Evolutionary conservation across 345 rosid genomes (phyloP), one percentile per base, ranked within the genome.

Genomic region (Pistacia atlantica): DNA sequence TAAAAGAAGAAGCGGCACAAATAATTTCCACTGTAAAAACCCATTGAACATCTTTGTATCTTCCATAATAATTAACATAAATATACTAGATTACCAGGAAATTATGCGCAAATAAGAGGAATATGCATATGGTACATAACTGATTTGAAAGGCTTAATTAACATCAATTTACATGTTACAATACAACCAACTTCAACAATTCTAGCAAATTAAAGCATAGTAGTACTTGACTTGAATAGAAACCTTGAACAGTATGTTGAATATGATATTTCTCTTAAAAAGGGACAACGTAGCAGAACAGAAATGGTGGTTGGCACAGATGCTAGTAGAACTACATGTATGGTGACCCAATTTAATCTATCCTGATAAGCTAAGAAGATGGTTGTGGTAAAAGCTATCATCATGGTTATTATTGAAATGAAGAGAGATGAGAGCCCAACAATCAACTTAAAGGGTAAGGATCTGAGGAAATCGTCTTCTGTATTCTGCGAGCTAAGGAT

Each of bases 351-450:
- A 16, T 28, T 48, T 49, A 48, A 48, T 49, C 18, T 11, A 25
- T 68, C 37, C 20, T 49, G 25, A 49, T 68, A 49, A 68, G 58
- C 37, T 22, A 68, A 4, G 25, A 49, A 48, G 14, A 68, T 48
- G 14, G 72, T 54, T 11, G 72, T 8, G n/a, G 9, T 10, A 12
- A 68, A 68, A 22, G 37, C 57, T 2, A 52, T 42, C 55, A 52
- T 52, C 72, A 69, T 69, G 42, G 45, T 56, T 16, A 52, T 51
- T 5, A 69, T 69, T 51, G 72, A 51, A 5, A 69, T 69, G 1
- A 61, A 61, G 17, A 61, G 65, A 4, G 37, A 8, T 61, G 37
- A 10, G 67, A 61, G 37, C 8, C 65, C 65, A 61, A 61, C 18
- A 8, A 61, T 25, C 16, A 61, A 5, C 65, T 22, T 25, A 12